Base-by-base conservation (phyloP, 2,329 filamentous ascomycete species). In the Purpureocillium takamizusanense region DNA sequence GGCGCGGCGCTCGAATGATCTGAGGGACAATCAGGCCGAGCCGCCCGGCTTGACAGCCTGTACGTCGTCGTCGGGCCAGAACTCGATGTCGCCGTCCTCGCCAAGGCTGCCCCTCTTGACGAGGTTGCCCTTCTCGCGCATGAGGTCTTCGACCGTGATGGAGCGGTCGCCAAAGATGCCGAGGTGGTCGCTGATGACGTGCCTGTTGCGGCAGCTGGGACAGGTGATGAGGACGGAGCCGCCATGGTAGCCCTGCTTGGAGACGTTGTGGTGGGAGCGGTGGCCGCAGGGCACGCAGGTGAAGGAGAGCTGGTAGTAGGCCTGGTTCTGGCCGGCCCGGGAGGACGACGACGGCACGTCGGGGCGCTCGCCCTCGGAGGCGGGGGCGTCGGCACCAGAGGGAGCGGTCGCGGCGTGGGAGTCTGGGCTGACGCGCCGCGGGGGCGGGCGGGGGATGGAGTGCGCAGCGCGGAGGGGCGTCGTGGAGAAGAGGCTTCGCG, bases 241-340 rank as follows among this genome's bases (percentile, higher is more conserved):
- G 46, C 81, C 72, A 62, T 97, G 89, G 58, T 98, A 98, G 25
- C 87, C 92, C 56, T 97, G 92, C 62, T 97, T 95, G 23, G 86
- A 87, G 51, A 98, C 71, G 36, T 75, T 75, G 64, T 98, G 94
- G 11, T 79, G 74, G n/a, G 86, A 94, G 41, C 89, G 82, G 28
- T 75, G 67, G 33, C 72, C 69, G 65, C 92, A 98, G 25, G 86
- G 86, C 42, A 84, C 81, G 73, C 92, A 98, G 49, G 92, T 98
- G 60, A 98, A 95, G 36, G 81, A 85, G 47, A 98, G 72, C 50
- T 87, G 74, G 64, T 97, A 98, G 41, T 85, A 78, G 2, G 86
- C 86, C 49, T 78, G 56, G 47, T 57, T 60, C 21, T 25, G 28
- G 28, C 11, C 28, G 28, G 5, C n/a, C 25, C 25, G 25, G 12